These are phyloP conservation scores for Phytophthora hybrid DNA, from an alignment of 352 stramenopile species.

Conservation along the genomic window DNA sequence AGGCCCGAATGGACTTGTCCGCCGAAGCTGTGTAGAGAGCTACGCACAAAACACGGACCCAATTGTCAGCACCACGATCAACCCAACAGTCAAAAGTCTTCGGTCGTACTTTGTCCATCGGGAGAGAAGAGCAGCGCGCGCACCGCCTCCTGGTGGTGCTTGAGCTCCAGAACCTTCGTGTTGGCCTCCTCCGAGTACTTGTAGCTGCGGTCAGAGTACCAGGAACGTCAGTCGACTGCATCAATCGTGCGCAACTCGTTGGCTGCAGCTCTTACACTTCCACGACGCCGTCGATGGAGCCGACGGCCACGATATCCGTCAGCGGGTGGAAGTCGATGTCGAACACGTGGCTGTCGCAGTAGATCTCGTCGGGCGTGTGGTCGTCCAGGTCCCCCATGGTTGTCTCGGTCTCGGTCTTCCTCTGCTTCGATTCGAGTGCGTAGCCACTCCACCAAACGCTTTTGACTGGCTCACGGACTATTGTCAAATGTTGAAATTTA, in stretches of 20 bases:
- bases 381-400: conserved; percentile 75
- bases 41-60: conserved; percentile 29
- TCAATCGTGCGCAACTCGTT: neutral
- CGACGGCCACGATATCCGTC: conserved; percentile 76
- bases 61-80: conserved; percentile 17
- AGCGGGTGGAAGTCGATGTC: conserved; percentile 89
- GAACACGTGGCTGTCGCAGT: conserved; percentile 80
- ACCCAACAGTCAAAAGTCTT: no score
- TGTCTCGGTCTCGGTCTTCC: neutral
- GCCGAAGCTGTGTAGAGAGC: conserved; percentile 80
- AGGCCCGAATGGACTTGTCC: conserved; percentile 86
- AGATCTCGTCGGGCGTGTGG: conserved; percentile 83
- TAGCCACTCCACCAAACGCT: conserved; percentile 5
- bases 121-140: conserved; percentile 75
- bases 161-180: conserved; percentile 75
- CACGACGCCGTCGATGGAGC: conserved; percentile 79
- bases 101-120: conserved; percentile 83
- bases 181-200: conserved; percentile 83
- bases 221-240: conserved; percentile 5
- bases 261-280: conserved; percentile 64
- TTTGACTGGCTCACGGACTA: conserved; percentile 43
- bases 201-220: conserved; percentile 52
- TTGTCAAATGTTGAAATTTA: conserved; percentile 3
- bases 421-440: conserved; percentile 2
- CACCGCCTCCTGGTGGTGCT: conserved; percentile 79